phyloP scores from a whole-genome alignment of 2,329 filamentous ascomycete genomes.

The Aspergillus melleus region DNA sequence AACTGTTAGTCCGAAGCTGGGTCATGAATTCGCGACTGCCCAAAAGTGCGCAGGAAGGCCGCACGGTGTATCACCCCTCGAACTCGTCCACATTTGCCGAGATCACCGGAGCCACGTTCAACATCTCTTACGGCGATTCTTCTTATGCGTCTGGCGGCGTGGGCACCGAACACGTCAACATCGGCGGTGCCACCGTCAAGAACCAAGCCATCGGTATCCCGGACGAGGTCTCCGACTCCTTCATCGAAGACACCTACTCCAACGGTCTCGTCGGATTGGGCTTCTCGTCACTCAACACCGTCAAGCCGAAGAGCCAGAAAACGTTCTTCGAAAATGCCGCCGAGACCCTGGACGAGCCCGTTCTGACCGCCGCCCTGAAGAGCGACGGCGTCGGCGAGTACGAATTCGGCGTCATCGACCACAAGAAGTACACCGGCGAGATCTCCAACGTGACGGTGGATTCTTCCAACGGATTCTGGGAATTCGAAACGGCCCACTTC shows the following conservation, averaged over 20 bases:
- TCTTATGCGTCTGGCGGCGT: constrained; percentile 63
- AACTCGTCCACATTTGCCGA: constrained; percentile 54
- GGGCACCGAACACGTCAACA: constrained; percentile 65
- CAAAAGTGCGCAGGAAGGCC: constrained; percentile 46
- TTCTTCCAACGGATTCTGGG: constrained; percentile 66
- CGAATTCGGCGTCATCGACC: constrained; percentile 72
- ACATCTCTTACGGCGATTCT: constrained; percentile 68
- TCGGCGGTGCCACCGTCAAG: constrained; percentile 63
- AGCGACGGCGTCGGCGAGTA: constrained; percentile 63
- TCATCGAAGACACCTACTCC: constrained; percentile 59
- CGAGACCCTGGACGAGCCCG: constrained; percentile 59
- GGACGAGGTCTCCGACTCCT: constrained; percentile 57
- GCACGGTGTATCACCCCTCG: constrained; percentile 56
- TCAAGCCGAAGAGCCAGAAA: constrained; percentile 62
- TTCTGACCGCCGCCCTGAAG: constrained; percentile 71
- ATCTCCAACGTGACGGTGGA: constrained; percentile 65
- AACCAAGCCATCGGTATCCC: constrained; percentile 69
- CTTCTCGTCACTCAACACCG: constrained; percentile 65
- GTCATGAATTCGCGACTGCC: constrained; percentile 64
- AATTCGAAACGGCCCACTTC: constrained; percentile 61
- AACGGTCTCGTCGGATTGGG: constrained; percentile 71
- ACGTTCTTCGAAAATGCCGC: constrained; percentile 75
- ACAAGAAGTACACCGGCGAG: constrained; percentile 60
- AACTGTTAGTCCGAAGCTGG: constrained; percentile 52
- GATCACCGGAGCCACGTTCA: constrained; percentile 56